These are phyloP conservation scores for Porcisia hertigi DNA, from an alignment of 208 protist species.

Conservation along the genomic window DNA sequence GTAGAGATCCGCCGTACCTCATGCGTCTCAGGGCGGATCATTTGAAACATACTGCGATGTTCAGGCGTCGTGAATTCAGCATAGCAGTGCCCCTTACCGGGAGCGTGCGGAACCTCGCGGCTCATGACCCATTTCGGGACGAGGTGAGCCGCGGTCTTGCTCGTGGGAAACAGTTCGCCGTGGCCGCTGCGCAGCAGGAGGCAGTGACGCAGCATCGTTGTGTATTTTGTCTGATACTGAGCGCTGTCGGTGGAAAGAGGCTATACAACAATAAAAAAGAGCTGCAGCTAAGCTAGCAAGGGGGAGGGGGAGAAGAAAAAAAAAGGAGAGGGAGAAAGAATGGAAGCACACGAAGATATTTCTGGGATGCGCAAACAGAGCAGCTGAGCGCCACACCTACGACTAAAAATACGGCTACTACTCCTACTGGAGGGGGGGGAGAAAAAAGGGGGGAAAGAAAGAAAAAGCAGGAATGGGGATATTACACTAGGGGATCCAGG, in stretches of 20 bases:
- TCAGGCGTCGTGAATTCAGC: conserved; percentile 39
- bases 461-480: no score
- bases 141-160: conserved; percentile 79
- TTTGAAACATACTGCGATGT: conserved; percentile 54
- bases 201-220: conserved; percentile 40
- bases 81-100: conserved; percentile 62
- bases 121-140: conserved; percentile 53
- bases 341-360: not conserved
- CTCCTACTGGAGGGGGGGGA: not conserved
- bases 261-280: not conserved
- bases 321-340: not conserved
- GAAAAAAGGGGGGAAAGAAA: no score
- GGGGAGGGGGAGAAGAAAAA: not conserved
- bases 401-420: not conserved
- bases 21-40: conserved; percentile 42
- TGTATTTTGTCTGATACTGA: not conserved
- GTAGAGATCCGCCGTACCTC: conserved; percentile 22
- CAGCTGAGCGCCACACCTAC: not conserved
- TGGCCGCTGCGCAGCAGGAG: conserved; percentile 47
- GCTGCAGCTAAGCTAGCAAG: not conserved
- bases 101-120: conserved; percentile 46
- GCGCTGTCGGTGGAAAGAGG: not conserved
- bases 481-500: no score
- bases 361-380: not conserved
- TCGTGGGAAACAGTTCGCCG: conserved; percentile 83